Evolutionary conservation across 305 asterid species (phyloP), one percentile per base, ranked within the genome.

Genomic region (Fraxinus baroniana): DNA sequence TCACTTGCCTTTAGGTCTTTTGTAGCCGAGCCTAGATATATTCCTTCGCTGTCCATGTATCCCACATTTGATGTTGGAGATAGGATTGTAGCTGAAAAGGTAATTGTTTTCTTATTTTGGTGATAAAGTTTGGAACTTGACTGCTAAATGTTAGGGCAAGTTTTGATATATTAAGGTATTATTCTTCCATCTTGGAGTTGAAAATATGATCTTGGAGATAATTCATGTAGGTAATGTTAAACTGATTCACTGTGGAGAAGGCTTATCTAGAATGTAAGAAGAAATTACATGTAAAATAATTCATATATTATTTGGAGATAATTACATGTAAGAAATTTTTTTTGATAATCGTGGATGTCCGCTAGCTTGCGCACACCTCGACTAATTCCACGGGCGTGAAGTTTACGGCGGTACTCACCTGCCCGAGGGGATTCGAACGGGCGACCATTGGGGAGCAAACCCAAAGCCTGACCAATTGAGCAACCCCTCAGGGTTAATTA

Each of bases 31-130:
- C 99, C 98, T 8, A 87, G 99, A 88, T 96, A 32, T 78, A 96
- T 96, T 86, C 99, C 99, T 83, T 96, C 99, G 0, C 74, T 96
- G 87, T 96, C 99, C 36, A 96, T 96, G 99, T 96, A 86, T 89
- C 98, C 99, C 15, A 96, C 98, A 9, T 96, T 96, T 90, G 98
- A 96, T 83, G 93, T 94, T 85, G 99, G 98, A 68, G 99, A 96
- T 84, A 86, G 98, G 85, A 78, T 96, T 90, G 98, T 96, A 0
- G 99, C 99, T 82, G 99, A 94, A 85, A 96, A 96, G 98, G 99
- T 96, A 81, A 73, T 12, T 2, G 12, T 8, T 66, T n/a, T 26
- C 44, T 12, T 32, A 17, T 71, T n/a, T 30, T 71, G 44, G 46
- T 15, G 13, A n/a, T 71, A 32, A 33, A 71, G 30, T 66, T 66